phyloP scores from a whole-genome alignment of 192 early-diverging fungal genomes.

The Coemansia aciculifera region DNA sequence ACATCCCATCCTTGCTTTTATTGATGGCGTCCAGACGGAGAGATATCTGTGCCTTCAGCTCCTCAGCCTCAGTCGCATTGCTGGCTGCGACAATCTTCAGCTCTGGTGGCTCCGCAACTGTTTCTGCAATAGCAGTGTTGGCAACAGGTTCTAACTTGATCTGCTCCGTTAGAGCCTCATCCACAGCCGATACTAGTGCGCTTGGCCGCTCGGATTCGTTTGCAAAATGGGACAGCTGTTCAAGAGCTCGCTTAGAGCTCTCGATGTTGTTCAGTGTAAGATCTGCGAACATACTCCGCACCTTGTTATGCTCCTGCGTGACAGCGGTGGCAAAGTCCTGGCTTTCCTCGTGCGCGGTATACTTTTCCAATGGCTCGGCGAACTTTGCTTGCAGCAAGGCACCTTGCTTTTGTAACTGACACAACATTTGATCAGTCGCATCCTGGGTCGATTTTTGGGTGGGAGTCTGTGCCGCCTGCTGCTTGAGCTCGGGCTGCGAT shows the following conservation, averaged over 20 bases:
- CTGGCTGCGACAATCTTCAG: background rate
- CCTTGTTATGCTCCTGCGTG: background rate
- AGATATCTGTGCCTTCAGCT: background rate
- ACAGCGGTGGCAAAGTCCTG: conserved; percentile 3
- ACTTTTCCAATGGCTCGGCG: conserved; percentile 6
- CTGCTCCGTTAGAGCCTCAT: background rate
- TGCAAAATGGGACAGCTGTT: background rate
- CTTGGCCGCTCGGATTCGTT: background rate
- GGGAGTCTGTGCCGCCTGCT: background rate
- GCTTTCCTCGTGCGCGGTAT: background rate
- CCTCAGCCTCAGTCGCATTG: background rate
- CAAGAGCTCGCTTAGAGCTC: background rate
- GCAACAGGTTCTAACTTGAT: background rate
- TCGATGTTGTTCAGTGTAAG: background rate
- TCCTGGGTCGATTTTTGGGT: background rate
- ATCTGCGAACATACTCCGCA: background rate
- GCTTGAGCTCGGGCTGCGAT: background rate
- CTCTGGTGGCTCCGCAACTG: background rate
- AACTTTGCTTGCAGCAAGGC: conserved; percentile 1
- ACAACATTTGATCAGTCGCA: background rate
- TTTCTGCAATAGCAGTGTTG: background rate
- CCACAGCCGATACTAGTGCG: background rate
- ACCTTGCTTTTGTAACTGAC: background rate
- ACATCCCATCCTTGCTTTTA: conserved; percentile 1
- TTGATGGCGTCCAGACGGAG: background rate